These are phyloP conservation scores for Monilinia vaccinii-corymbosi DNA, from an alignment of 2,329 filamentous ascomycete genomes.

Conservation along the genomic window DNA sequence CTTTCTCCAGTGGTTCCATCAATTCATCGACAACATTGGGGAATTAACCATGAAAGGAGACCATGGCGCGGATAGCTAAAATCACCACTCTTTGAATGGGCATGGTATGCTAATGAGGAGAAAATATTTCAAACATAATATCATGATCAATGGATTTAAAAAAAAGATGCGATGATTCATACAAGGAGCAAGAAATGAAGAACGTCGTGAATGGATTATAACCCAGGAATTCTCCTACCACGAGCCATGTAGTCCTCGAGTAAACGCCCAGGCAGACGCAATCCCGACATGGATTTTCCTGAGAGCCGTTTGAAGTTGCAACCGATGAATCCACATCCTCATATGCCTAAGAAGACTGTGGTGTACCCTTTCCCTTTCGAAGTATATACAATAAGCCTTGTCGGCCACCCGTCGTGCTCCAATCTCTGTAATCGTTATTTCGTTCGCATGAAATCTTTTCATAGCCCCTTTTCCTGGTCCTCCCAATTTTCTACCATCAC, in stretches of 20 bases:
- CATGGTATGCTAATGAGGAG: too few relatives aligned
- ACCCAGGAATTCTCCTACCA: neutral
- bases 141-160: neutral
- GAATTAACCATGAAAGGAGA: slow-evolving; percentile 8
- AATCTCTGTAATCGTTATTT: neutral
- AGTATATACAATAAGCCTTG: neutral
- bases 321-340: neutral
- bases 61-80: slow-evolving; percentile 22
- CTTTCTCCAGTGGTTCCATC: slow-evolving; percentile 18
- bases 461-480: neutral
- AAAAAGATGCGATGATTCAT: neutral
- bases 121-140: neutral
- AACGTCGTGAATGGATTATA: neutral
- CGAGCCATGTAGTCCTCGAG: neutral
- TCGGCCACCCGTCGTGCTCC: neutral
- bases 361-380: neutral
- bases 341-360: neutral
- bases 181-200: neutral
- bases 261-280: neutral
- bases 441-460: neutral
- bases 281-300: neutral
- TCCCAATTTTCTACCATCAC: neutral
- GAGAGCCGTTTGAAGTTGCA: neutral
- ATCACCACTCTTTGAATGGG: slow-evolving; percentile 8
- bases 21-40: slow-evolving; percentile 16